Percentiles rank a stretch among this genome's conserved stretches.
These are phyloP conservation scores for Cicer yamashitae DNA, from an alignment of 306 rosid genomes.

Conservation along the genomic window DNA sequence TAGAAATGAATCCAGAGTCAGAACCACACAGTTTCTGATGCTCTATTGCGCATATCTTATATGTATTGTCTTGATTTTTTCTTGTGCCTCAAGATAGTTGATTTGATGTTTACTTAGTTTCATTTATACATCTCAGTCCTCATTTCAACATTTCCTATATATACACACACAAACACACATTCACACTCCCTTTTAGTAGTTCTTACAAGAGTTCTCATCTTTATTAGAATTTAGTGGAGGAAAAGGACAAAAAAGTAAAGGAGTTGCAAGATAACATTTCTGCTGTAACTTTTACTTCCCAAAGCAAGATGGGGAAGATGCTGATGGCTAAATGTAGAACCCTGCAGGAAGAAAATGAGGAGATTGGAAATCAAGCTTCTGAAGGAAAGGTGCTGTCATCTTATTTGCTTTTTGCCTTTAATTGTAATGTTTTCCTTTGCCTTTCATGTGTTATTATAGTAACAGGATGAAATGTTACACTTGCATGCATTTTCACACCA, in stretches of 20 bases:
- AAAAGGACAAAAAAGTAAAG: slow-evolving; percentile 85
- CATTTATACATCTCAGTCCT: background rate
- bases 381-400: slow-evolving; percentile 82
- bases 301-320: slow-evolving; percentile 98
- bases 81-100: background rate
- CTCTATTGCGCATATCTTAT: background rate
- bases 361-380: slow-evolving; percentile 97
- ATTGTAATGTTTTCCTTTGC: background rate
- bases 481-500: slow-evolving; percentile 17
- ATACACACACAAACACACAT: background rate
- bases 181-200: slow-evolving; percentile 8
- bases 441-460: background rate
- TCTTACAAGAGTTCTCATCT: slow-evolving; percentile 44
- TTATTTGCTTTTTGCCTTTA: slow-evolving; percentile 28
- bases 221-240: slow-evolving; percentile 85
- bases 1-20: background rate
- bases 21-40: background rate
- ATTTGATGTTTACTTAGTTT: slow-evolving; percentile 23
- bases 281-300: slow-evolving; percentile 83
- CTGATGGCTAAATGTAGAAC: slow-evolving; percentile 98
- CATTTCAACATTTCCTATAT: slow-evolving; percentile 10
- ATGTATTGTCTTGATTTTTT: slow-evolving; percentile 17
- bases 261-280: slow-evolving; percentile 88
- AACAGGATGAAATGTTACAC: slow-evolving; percentile 14
- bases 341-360: slow-evolving; percentile 97